These are phyloP conservation scores for Acrocalymma vagum DNA, from an alignment of 2,329 filamentous ascomycete genomes.

Conservation along the genomic window DNA sequence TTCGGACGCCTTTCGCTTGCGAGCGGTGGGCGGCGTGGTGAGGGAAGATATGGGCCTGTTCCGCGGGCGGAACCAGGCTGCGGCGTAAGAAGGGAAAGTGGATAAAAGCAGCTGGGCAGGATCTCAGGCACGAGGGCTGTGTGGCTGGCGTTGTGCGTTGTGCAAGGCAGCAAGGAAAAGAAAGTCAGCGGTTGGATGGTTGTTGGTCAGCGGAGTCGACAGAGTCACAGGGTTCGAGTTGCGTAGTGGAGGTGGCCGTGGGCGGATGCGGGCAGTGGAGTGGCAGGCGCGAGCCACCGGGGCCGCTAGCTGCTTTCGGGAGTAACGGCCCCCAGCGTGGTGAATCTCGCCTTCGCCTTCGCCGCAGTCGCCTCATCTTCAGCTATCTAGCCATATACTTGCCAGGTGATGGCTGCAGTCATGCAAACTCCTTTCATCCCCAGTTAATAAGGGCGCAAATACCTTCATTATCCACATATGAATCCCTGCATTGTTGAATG, in stretches of 20 bases:
- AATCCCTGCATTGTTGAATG: no score
- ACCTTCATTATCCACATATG: no score
- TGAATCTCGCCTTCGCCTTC: conserved; percentile 16
- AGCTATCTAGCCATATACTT: conserved; percentile 4
- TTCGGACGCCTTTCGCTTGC: conserved; percentile 51
- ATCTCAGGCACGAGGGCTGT: conserved; percentile 12
- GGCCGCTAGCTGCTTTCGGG: conserved; percentile 13
- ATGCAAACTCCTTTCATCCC: no score
- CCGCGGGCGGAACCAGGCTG: conserved; percentile 52
- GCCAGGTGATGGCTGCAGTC: no score
- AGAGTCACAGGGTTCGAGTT: conserved; percentile 31
- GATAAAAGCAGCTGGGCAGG: conserved; percentile 8
- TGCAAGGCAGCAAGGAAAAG: conserved; percentile 16
- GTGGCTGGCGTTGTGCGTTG: conserved; percentile 17
- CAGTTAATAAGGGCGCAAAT: no score
- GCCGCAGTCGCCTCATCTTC: conserved; percentile 25
- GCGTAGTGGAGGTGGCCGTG: conserved; percentile 20
- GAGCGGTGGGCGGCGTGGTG: conserved; percentile 48
- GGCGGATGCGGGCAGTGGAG: conserved; percentile 17
- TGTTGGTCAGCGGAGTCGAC: conserved; percentile 34
- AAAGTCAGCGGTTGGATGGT: conserved; percentile 8
- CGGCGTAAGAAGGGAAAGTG: conserved; percentile 22
- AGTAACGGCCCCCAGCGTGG: conserved; percentile 18
- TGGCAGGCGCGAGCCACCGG: conserved; percentile 5
- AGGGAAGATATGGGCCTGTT: conserved; percentile 39